Percentiles rank a stretch among this genome's conserved stretches.
phyloP scores from a whole-genome alignment of 2,329 filamentous ascomycete species.

The Colletotrichum brevisporum region DNA sequence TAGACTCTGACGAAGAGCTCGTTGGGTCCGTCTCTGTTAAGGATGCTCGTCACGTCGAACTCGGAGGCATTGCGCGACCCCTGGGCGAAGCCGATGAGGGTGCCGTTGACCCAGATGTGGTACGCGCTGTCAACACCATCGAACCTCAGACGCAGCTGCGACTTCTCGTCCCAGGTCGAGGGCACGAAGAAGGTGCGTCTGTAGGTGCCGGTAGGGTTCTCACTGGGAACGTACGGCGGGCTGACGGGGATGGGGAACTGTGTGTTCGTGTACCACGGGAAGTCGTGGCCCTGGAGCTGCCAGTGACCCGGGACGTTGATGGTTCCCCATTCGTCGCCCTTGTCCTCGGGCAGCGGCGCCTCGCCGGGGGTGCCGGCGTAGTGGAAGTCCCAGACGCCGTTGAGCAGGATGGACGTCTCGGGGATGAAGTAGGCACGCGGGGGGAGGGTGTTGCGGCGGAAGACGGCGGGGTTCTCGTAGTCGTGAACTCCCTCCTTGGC shows the following conservation, averaged over 20 bases:
- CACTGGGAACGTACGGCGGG: conserved; percentile 72
- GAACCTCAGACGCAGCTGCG: conserved; percentile 74
- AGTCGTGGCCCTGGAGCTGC: conserved; percentile 78
- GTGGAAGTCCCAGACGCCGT: conserved; percentile 71
- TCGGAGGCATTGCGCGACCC: conserved; percentile 78
- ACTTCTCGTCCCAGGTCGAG: conserved; percentile 56
- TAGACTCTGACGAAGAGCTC: conserved; percentile 76
- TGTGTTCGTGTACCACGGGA: conserved; percentile 78
- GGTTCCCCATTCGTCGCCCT: conserved; percentile 58
- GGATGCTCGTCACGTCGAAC: conserved; percentile 72
- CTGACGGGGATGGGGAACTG: conserved; percentile 76
- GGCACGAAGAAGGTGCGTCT: conserved; percentile 69
- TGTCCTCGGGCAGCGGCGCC: conserved; percentile 56
- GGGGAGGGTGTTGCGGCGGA: conserved; percentile 67
- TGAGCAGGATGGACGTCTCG: conserved; percentile 63
- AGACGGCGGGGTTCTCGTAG: conserved; percentile 65
- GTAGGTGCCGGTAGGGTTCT: conserved; percentile 77
- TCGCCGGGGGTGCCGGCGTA: conserved; percentile 61
- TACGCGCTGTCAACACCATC: conserved; percentile 81
- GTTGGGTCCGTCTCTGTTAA: conserved; percentile 61
- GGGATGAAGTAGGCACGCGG: conserved; percentile 68
- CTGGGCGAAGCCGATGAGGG: conserved; percentile 76
- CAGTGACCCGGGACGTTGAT: conserved; percentile 77
- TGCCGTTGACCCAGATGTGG: conserved; percentile 77
- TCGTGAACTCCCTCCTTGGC: conserved; percentile 57